Evolutionary conservation across 2,329 filamentous ascomycete species (phyloP).

Genomic region (Talaromyces sp.): DNA sequence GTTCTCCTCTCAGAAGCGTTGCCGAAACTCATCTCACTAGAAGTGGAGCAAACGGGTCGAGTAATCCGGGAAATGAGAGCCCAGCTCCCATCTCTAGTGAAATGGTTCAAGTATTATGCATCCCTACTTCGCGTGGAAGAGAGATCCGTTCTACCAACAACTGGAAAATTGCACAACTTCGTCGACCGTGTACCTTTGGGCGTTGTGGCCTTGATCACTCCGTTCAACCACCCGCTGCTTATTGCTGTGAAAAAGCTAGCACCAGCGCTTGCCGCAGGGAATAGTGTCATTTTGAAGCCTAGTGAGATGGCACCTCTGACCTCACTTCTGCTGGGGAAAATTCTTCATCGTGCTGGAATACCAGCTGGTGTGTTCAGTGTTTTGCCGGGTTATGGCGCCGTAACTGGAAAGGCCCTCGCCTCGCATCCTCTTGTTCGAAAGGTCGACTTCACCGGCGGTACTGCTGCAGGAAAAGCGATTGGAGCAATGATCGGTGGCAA

Average conservation of each 20-base stretch:
- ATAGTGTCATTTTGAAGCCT: conserved; percentile 43
- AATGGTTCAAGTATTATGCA: conserved; percentile 73
- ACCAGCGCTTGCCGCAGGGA: conserved; percentile 45
- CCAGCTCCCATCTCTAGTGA: conserved; percentile 60
- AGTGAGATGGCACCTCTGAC: conserved; percentile 49
- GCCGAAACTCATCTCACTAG: conserved; percentile 61
- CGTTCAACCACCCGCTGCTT: conserved; percentile 43
- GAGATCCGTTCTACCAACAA: conserved; percentile 66
- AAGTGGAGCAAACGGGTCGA: conserved; percentile 69
- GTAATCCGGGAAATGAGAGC: conserved; percentile 71
- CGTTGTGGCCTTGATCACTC: conserved; percentile 44
- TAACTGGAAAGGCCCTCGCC: conserved; percentile 44
- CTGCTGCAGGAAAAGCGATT: conserved; percentile 37
- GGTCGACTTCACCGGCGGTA: conserved; percentile 39
- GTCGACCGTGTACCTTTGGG: conserved; percentile 41
- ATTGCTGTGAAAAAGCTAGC: conserved; percentile 44
- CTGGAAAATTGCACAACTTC: conserved; percentile 43
- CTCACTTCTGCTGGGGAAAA: conserved; percentile 40
- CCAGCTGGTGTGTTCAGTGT: conserved; percentile 49
- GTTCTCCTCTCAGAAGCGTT: conserved; percentile 35
- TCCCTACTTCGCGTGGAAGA: conserved; percentile 69
- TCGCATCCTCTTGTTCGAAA: conserved; percentile 35
- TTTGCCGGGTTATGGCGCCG: conserved; percentile 56
- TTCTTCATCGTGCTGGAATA: conserved; percentile 48
- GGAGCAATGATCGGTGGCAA: conserved; percentile 36